Conservation (phyloP, 73 alveolate species). For the Vitrella brassicaformis region DNA sequence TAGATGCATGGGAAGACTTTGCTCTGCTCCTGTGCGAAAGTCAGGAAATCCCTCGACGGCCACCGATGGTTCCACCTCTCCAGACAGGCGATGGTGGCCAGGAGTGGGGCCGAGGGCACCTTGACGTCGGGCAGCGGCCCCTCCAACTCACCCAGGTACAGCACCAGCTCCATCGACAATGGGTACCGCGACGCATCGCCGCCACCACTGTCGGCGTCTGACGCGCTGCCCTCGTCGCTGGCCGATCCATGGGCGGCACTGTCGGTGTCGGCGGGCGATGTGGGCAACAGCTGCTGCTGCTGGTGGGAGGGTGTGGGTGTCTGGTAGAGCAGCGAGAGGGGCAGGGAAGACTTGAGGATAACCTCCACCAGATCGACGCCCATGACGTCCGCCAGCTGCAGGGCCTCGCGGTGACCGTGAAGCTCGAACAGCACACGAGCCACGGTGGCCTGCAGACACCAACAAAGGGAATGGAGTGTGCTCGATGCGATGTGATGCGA, state of each 20-base stretch:
- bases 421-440: slow-evolving; percentile 31
- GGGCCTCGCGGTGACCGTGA: slow-evolving; percentile 14
- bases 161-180: slow-evolving; percentile 26
- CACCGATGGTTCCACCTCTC: slow-evolving; percentile 23
- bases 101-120: slow-evolving; percentile 26
- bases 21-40: slow-evolving; percentile 19
- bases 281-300: no score
- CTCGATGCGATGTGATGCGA: background rate
- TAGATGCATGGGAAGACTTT: no score
- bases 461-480: background rate
- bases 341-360: background rate
- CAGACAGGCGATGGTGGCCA: slow-evolving; percentile 34
- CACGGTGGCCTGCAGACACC: slow-evolving; percentile 12
- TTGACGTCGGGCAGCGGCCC: slow-evolving; percentile 16
- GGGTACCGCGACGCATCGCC: slow-evolving; percentile 1
- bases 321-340: background rate
- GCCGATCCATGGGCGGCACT: no score
- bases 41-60: slow-evolving; percentile 29
- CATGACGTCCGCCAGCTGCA: slow-evolving; percentile 20
- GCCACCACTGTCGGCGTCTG: background rate
- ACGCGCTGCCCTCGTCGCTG: no score
- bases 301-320: no score
- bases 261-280: no score
- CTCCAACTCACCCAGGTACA: slow-evolving; percentile 24
- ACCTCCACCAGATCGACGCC: slow-evolving; percentile 24